Conservation (phyloP, 164 flowering plant species). For the Brasenia schreberi region DNA sequence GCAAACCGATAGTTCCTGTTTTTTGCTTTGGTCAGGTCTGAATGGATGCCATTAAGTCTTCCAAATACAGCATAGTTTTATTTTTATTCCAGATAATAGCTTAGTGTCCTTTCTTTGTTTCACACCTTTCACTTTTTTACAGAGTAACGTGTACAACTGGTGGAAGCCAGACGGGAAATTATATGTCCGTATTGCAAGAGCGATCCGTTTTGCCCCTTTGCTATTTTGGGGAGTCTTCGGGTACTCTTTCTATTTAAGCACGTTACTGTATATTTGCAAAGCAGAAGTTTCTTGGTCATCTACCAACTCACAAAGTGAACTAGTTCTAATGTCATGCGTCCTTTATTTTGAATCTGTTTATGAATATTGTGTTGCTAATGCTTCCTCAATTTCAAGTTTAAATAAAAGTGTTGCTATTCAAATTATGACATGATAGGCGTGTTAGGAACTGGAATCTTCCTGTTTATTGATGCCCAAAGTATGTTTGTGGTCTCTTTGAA, state of each 20-base stretch:
- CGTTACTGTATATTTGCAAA: background rate
- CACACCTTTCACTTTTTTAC: background rate
- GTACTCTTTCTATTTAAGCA: constrained; percentile 16
- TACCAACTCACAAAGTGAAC: too few relatives aligned
- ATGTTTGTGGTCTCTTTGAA: background rate
- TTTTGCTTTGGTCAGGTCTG: constrained; percentile 71
- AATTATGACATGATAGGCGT: too few relatives aligned
- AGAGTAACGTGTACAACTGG: constrained; percentile 60
- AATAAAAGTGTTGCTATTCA: too few relatives aligned
- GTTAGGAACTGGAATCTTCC: too few relatives aligned
- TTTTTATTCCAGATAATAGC: background rate
- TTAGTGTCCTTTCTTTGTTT: background rate
- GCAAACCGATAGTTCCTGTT: constrained; percentile 59
- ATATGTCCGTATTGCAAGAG: constrained; percentile 35
- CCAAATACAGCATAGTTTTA: background rate
- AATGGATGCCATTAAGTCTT: background rate
- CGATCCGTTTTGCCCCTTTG: constrained; percentile 53
- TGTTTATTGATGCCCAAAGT: background rate
- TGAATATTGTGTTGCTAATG: too few relatives aligned
- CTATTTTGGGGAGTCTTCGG: constrained; percentile 62
- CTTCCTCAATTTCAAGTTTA: too few relatives aligned
- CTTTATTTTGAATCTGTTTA: too few relatives aligned
- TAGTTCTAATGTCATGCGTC: too few relatives aligned
- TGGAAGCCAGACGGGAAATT: constrained; percentile 59
- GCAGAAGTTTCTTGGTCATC: background rate